phyloP scores from a whole-genome alignment of 2,329 filamentous ascomycete genomes.

The Colletotrichum cordylinicola region DNA sequence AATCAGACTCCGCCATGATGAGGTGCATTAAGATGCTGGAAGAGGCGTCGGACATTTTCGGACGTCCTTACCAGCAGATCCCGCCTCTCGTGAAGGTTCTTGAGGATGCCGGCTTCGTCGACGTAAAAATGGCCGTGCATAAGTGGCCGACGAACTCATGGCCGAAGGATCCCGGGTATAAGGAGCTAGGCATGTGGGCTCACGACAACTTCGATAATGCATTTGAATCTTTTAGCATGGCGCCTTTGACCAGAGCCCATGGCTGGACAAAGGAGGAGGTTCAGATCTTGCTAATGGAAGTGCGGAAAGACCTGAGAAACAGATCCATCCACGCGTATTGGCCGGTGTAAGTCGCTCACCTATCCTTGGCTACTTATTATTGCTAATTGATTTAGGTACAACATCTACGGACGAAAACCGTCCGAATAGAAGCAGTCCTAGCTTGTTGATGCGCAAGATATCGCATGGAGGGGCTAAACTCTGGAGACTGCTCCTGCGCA shows the following conservation, averaged over 20 bases:
- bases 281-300: constrained; percentile 32
- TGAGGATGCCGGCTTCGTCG: constrained; percentile 33
- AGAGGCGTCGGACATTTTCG: constrained; percentile 24
- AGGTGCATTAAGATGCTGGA: constrained; percentile 24
- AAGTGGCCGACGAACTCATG: constrained; percentile 36
- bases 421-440: background rate
- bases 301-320: constrained; percentile 32
- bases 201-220: constrained; percentile 26
- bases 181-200: constrained; percentile 33
- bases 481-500: background rate
- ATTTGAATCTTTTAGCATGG: constrained; percentile 38
- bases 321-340: constrained; percentile 35
- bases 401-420: background rate
- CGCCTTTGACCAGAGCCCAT: constrained; percentile 34
- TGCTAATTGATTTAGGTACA: background rate
- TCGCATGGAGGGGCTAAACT: too few relatives aligned
- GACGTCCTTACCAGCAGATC: constrained; percentile 29
- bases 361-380: background rate
- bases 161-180: constrained; percentile 32
- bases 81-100: constrained; percentile 25
- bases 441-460: background rate
- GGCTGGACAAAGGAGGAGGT: constrained; percentile 34
- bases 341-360: constrained; percentile 26
- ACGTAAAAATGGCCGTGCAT: constrained; percentile 30
- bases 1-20: constrained; percentile 6